These are phyloP conservation scores for Xylariaceae sp. DNA, from an alignment of 2,329 filamentous ascomycete species.

Conservation along the genomic window DNA sequence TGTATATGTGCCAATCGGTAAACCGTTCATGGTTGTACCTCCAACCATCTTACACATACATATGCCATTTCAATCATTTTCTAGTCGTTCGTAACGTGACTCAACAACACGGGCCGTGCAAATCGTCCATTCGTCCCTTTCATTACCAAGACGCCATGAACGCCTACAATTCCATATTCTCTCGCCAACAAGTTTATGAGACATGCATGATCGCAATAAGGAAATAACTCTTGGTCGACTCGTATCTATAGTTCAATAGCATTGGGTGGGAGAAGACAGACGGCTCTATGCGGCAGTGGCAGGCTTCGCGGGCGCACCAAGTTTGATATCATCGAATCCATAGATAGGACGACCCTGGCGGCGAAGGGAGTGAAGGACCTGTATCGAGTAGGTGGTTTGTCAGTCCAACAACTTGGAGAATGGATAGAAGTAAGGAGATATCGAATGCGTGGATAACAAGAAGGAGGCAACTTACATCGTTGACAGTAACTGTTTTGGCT, in stretches of 20 bases:
- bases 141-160: not conserved
- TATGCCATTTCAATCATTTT: not conserved
- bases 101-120: not conserved
- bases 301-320: not conserved
- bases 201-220: not conserved
- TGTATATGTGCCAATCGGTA: too few relatives aligned
- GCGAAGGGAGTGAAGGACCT: constrained; percentile 62
- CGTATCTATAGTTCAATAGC: not conserved
- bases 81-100: not conserved
- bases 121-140: not conserved
- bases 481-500: constrained; percentile 67
- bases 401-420: not conserved
- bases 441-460: not conserved
- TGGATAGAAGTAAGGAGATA: not conserved
- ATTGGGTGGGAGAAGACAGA: not conserved
- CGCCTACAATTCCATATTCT: not conserved
- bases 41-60: not conserved
- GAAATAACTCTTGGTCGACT: not conserved
- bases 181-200: not conserved
- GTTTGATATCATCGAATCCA: constrained; percentile 57
- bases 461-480: constrained; percentile 58
- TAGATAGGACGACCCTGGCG: constrained; percentile 61
- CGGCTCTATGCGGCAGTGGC: not conserved
- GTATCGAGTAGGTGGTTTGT: not conserved
- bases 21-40: too few relatives aligned